Evolutionary conservation across 2,329 filamentous ascomycete species (phyloP).

Genomic region (Tolypocladium amazonense): DNA sequence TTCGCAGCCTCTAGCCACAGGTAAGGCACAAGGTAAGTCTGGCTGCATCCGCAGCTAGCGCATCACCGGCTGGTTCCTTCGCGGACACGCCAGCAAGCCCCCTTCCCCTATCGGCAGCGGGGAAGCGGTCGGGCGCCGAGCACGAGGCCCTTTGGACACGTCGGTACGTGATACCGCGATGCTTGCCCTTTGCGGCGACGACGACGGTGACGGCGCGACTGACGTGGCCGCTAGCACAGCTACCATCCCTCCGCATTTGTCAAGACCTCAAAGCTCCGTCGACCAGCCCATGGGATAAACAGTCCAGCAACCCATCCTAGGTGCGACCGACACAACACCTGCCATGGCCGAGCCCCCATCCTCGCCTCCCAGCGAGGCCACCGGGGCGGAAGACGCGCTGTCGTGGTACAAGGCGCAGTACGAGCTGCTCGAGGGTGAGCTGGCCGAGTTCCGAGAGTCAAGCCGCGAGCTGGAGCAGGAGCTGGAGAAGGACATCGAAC

Average conservation of each 20-base stretch:
- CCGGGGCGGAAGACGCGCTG: constrained; percentile 62
- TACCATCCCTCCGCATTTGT: background rate
- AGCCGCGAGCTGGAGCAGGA: constrained; percentile 91
- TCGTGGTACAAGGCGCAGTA: constrained; percentile 96
- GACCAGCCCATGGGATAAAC: background rate
- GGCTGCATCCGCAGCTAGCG: background rate
- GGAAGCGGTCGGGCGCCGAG: background rate
- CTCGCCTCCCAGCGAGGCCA: constrained; percentile 45
- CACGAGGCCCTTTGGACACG: background rate
- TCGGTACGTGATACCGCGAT: background rate
- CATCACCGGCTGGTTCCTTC: background rate
- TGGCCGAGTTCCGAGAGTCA: constrained; percentile 87
- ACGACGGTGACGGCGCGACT: background rate
- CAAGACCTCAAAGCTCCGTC: background rate
- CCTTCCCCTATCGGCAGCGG: background rate
- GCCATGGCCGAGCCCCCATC: constrained; percentile 50
- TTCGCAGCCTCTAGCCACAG: constrained; percentile 4
- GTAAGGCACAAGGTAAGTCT: constrained; percentile 4
- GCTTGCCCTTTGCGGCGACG: background rate
- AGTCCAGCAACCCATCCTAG: background rate
- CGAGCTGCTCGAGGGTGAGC: constrained; percentile 80
- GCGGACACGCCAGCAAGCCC: background rate
- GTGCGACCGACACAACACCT: background rate
- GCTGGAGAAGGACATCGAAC: constrained; percentile 91
- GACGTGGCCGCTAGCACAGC: background rate